Base-by-base conservation (phyloP, 805 yeast species). In the Ogataea ganodermae region DNA sequence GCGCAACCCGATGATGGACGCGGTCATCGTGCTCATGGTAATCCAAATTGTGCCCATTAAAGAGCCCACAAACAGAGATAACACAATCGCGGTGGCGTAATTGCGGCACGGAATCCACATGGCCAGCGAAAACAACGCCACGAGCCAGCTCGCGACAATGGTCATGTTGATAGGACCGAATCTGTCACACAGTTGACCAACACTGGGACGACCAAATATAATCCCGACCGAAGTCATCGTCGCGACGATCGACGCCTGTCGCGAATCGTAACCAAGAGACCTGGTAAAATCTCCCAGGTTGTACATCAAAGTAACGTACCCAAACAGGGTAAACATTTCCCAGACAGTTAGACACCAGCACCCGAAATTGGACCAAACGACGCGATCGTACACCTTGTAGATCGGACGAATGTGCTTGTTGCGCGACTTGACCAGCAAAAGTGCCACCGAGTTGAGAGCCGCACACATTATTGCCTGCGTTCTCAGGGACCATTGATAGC, bases 31-130 rank as follows among this genome's bases (percentile, higher is more conserved):
- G 0, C 83, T 76, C 50, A 75, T 53, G 3, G 80, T 73, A 3
- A 82, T 76, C 77, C 81, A 83, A 35, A 82, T 67, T 9, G 80
- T 68, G 2, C 89, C 89, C 84, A 83, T 82, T 26, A 77, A 44
- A 0, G 72, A 66, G 30, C 89, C 89, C 53, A 67, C 71, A 4
- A 82, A 50, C 13, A 82, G 26, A 1, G 80, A 79, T 58, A 81
- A 78, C 0, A 67, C 73, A 5, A 81, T 56, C 1, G 81, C 78
- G 1, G 84, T 78, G 1, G 84, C 83, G 49, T 65, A 74, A 55
- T 79, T 81, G 48, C 78, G 67, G 13, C 81, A 76, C 2, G 86
- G 84, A 28, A 76, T 69, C 82, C 82, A 78, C 78, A 77, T 74
- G 12, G 79, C 78, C 44, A 71, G 62, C 13, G 74, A 58, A 37